These are phyloP conservation scores for Penicillium sp. DNA, from an alignment of 2,329 filamentous ascomycete genomes.

Conservation along the genomic window DNA sequence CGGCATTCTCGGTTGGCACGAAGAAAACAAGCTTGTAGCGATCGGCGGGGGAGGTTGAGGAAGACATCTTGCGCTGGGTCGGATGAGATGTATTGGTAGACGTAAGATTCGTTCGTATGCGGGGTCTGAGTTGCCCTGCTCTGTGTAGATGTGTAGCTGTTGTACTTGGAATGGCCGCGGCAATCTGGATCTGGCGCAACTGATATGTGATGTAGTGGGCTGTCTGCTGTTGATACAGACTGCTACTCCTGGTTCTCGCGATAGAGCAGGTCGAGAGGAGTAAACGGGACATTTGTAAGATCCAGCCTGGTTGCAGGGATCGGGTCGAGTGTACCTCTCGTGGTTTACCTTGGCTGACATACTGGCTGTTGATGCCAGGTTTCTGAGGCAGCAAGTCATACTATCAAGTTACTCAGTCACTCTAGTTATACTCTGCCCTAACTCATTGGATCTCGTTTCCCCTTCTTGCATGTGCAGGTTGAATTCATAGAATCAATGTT, in stretches of 20 bases:
- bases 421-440: too few relatives aligned
- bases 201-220: not conserved
- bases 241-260: not conserved
- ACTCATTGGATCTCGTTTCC: not conserved
- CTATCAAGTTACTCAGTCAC: too few relatives aligned
- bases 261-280: not conserved
- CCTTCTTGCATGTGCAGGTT: constrained; percentile 41
- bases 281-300: not conserved
- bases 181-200: not conserved
- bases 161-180: not conserved
- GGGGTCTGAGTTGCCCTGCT: not conserved
- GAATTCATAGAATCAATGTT: constrained; percentile 4
- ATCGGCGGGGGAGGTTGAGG: constrained; percentile 24
- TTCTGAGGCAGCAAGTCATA: constrained; percentile 14
- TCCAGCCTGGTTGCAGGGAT: not conserved
- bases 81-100: not conserved
- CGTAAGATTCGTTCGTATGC: not conserved
- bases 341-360: not conserved
- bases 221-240: not conserved
- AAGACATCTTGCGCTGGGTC: constrained; percentile 28
- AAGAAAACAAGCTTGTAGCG: constrained; percentile 52
- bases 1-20: constrained; percentile 43
- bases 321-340: not conserved
- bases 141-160: not conserved
- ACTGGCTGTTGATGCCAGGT: constrained; percentile 1